Conservation (phyloP, 352 stramenopile genomes). For the Saprolegnia diclina region DNA sequence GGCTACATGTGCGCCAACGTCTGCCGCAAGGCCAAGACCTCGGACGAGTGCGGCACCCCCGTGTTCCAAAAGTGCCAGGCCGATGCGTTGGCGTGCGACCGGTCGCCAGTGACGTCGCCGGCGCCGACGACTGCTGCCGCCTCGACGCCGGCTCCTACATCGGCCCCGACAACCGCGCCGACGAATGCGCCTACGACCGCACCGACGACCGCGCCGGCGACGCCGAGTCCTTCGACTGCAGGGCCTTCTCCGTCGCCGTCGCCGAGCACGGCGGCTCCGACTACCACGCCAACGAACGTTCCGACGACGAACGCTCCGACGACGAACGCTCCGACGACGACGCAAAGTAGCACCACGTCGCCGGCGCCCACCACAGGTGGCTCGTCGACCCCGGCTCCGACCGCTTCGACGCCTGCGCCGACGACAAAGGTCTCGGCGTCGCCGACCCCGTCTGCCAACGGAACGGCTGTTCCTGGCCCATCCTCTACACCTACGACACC, state of each 20-base stretch:
- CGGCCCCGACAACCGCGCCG: constrained; percentile 5
- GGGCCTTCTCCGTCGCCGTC: background rate
- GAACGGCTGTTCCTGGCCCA: background rate
- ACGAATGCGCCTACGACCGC: background rate
- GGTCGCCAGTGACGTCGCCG: constrained; percentile 6
- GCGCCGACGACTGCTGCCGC: background rate
- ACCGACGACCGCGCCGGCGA: background rate
- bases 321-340: constrained; percentile 1
- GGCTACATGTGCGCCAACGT: constrained; percentile 9
- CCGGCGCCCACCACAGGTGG: background rate
- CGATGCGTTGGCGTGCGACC: constrained; percentile 19
- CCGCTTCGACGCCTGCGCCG: background rate
- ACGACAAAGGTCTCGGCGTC: background rate
- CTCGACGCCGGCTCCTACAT: background rate
- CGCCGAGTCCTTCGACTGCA: background rate
- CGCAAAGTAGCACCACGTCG: background rate
- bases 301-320: background rate
- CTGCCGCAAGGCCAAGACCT: constrained; percentile 22
- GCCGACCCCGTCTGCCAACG: background rate
- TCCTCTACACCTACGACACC: background rate
- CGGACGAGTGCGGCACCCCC: constrained; percentile 16
- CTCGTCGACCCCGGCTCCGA: background rate
- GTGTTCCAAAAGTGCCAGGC: constrained; percentile 21
- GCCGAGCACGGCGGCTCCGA: background rate
- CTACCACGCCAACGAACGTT: background rate